These are phyloP conservation scores for Dentiscutata heterogama DNA, from an alignment of 371 early-diverging fungal genomes.

Conservation along the genomic window DNA sequence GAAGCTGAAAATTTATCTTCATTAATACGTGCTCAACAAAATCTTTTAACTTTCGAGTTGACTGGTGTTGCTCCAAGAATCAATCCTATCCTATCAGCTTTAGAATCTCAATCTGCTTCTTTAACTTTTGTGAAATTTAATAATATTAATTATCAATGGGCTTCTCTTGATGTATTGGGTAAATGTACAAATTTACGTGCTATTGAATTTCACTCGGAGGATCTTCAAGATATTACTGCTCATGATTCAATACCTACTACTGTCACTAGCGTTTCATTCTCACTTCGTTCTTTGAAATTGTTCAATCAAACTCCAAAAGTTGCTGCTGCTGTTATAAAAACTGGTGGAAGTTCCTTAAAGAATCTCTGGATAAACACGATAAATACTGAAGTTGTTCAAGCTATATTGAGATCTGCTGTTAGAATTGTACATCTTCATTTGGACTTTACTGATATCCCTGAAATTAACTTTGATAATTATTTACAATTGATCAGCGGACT, in stretches of 20 bases:
- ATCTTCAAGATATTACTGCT: background rate
- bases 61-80: background rate
- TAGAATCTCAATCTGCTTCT: background rate
- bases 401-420: conserved; percentile 4
- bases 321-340: background rate
- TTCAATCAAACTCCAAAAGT: conserved; percentile 2
- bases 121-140: conserved; percentile 1
- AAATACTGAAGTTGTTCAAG: background rate
- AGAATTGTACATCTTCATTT: background rate
- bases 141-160: conserved; percentile 3
- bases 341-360: conserved; percentile 2
- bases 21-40: conserved; percentile 11
- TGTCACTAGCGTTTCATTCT: background rate
- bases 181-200: conserved; percentile 19
- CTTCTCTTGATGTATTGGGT: background rate
- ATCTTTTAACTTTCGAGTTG: background rate
- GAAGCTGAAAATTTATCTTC: conserved; percentile 11
- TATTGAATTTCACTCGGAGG: background rate
- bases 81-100: background rate
- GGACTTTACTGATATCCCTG: background rate
- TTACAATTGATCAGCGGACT: background rate
- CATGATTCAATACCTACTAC: background rate
- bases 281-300: conserved; percentile 3
- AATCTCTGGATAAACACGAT: conserved; percentile 3
- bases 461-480: background rate